Conservation (phyloP, 768 basidiomycete species). For the Scleroderma bovista region DNA sequence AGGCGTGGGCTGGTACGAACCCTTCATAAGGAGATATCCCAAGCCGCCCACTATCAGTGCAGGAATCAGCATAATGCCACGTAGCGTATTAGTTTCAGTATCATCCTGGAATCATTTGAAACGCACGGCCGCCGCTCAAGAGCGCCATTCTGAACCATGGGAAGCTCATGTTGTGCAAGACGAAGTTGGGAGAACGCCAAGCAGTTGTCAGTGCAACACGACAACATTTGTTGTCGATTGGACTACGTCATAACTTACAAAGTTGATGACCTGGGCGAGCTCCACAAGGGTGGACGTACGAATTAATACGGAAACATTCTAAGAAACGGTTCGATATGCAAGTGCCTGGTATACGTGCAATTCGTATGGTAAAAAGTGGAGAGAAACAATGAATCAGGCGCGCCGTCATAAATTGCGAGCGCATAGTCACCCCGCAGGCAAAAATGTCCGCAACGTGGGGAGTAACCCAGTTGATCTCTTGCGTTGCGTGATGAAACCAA, state of each 20-base stretch:
- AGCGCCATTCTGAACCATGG: conserved; percentile 54
- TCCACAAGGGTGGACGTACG: neutral
- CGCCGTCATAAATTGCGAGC: neutral
- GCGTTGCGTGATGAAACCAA: conserved; percentile 26
- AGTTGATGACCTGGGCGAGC: neutral
- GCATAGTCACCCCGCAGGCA: conserved; percentile 18
- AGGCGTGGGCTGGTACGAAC: conserved; percentile 29
- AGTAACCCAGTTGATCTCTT: conserved; percentile 22
- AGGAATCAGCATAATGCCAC: no score
- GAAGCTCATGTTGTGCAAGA: conserved; percentile 36
- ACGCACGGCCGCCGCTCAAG: conserved; percentile 44
- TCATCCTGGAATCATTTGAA: neutral
- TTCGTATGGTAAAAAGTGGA: neutral
- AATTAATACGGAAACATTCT: conserved; percentile 1
- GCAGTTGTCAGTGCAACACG: no score
- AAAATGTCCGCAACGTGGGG: conserved; percentile 15
- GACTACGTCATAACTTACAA: neutral
- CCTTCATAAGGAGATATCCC: conserved; percentile 58
- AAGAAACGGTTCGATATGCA: neutral
- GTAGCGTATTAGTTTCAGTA: no score
- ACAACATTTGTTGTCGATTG: no score
- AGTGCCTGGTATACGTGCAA: neutral
- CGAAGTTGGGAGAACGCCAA: neutral
- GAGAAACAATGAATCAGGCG: neutral
- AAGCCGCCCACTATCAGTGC: conserved; percentile 43